phyloP scores from a whole-genome alignment of 768 basidiomycete species.

The Phaeotremella fagi region DNA sequence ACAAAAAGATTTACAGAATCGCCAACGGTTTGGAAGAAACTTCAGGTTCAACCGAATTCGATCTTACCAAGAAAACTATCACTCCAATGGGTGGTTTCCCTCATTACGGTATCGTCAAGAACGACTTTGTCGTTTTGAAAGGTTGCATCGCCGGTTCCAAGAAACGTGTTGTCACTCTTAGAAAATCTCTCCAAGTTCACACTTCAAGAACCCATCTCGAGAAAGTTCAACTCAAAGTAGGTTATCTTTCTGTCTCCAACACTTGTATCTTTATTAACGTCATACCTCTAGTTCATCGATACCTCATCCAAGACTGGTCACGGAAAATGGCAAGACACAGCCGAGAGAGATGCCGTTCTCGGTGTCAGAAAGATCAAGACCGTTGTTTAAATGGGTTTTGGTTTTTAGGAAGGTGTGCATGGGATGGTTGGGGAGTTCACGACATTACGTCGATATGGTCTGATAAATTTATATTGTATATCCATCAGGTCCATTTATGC shows the following conservation, averaged over 20 bases:
- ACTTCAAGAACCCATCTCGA: constrained; percentile 79
- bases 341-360: constrained; percentile 93
- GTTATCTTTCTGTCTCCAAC: neutral
- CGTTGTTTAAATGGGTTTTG: constrained; percentile 23
- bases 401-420: too few relatives aligned
- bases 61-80: constrained; percentile 61
- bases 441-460: too few relatives aligned
- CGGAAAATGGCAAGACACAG: constrained; percentile 92
- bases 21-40: constrained; percentile 69
- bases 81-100: constrained; percentile 99
- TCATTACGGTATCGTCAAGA: constrained; percentile 97
- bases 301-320: constrained; percentile 97
- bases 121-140: constrained; percentile 97
- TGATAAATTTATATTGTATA: neutral
- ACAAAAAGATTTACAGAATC: constrained; percentile 94
- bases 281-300: constrained; percentile 72
- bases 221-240: constrained; percentile 77
- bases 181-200: constrained; percentile 95
- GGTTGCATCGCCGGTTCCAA: constrained; percentile 92
- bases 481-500: neutral
- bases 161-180: constrained; percentile 96
- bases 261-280: neutral
- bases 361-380: constrained; percentile 52
- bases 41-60: constrained; percentile 90
- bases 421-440: too few relatives aligned